Conservation (phyloP, 116 monocot species). For the Trichopus zeylanicus region DNA sequence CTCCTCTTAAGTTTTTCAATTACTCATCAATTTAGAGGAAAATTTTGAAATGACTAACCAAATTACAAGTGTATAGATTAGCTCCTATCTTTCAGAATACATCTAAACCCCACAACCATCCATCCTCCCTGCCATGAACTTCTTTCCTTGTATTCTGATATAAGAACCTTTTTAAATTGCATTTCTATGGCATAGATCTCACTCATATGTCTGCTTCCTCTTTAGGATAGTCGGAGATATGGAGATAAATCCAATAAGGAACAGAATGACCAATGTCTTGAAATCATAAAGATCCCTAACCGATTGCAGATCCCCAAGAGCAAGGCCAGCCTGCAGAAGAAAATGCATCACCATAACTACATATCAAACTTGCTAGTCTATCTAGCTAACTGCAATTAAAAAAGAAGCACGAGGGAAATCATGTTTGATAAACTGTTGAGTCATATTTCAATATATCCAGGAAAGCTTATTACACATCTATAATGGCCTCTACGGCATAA, state of each 20-base stretch:
- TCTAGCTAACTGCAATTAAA: too few relatives aligned
- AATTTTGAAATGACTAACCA: background rate
- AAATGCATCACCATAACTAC: background rate
- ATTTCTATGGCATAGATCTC: constrained; percentile 7
- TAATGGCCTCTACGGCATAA: too few relatives aligned
- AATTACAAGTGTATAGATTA: background rate
- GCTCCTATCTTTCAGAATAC: background rate
- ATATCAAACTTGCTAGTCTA: too few relatives aligned
- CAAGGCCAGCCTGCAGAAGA: constrained; percentile 76
- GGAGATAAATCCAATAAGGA: constrained; percentile 69
- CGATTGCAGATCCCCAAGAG: constrained; percentile 84
- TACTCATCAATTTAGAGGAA: background rate
- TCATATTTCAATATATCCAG: too few relatives aligned
- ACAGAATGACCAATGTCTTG: constrained; percentile 79
- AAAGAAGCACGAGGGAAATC: too few relatives aligned
- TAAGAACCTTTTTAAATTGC: too few relatives aligned
- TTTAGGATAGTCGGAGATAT: constrained; percentile 74
- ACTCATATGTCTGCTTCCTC: constrained; percentile 81
- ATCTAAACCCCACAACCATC: too few relatives aligned
- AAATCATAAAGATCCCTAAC: constrained; percentile 90
- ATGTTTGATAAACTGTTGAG: too few relatives aligned
- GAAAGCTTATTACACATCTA: too few relatives aligned
- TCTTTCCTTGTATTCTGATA: too few relatives aligned
- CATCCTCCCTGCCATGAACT: too few relatives aligned
- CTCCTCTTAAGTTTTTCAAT: too few relatives aligned